Base-by-base conservation (phyloP, 148 eudicot species). In the Silene uniflora region DNA sequence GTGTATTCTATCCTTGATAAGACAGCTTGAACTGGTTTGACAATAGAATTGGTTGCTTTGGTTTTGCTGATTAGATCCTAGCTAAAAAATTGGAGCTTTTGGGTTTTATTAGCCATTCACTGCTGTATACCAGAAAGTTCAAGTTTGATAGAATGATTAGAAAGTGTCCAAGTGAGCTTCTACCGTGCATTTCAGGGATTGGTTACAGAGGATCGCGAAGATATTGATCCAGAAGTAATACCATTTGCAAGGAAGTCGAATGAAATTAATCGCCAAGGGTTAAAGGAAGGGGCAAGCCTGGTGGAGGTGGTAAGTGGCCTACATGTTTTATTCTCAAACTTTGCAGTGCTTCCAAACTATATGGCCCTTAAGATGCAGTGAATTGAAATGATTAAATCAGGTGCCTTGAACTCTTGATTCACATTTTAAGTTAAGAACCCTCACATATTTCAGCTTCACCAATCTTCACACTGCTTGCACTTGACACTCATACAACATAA, bases 231-330 rank as follows among this genome's bases (percentile, higher is more conserved):
- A 10, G 97, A 94, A 71, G 98, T 96, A 47, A 82, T 77, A 0
- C 91, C 98, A 18, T 94, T 94, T 90, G 98, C 96, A 21, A 89
- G 98, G 79, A 89, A 84, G 84, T 63, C 83, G 39, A 94, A 89
- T 72, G 98, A 91, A 86, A 77, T 77, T 64, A 89, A 81, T 64
- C 97, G 98, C 56, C 96, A 91, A 84, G 97, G 98, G 47, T 82
- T 94, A 68, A 85, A 67, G 62, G 98, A 94, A 92, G 98, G 98
- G 70, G 88, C 98, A 72, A 88, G 82, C 77, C 89, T 94, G 61
- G 96, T 55, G 63, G 97, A 94, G 65, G 98, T 94, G 97, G 98
- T 94, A 29, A 75, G 96, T 87, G 73, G 76, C 19, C 65, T 67
- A 73, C 55, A 49, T 21, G 55, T n/a, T 17, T 27, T 10, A 44